Evolutionary conservation across 1,139 yeast genomes (phyloP).

Genomic region (Debaryomycetaceae sp.): DNA sequence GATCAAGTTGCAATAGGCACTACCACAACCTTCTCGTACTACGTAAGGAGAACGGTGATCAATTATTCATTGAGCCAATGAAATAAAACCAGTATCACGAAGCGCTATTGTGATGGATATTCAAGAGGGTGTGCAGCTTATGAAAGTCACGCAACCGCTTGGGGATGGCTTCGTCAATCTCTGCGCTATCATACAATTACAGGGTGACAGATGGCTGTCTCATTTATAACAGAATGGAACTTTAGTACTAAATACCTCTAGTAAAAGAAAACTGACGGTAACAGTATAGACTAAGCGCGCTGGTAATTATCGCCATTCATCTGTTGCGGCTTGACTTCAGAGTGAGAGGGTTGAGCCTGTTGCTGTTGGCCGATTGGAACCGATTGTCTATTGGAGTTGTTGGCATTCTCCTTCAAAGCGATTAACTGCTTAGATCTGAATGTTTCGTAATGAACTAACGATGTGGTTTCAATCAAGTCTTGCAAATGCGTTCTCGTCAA

Average conservation of each 20-base stretch:
- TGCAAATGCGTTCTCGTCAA: constrained; percentile 93
- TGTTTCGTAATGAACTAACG: constrained; percentile 84
- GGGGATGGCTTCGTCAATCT: too few relatives aligned
- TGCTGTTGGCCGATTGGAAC: constrained; percentile 6
- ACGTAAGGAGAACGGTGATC: too few relatives aligned
- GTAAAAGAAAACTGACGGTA: constrained; percentile 3
- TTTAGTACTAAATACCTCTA: not conserved
- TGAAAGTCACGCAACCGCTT: too few relatives aligned
- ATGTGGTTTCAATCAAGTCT: constrained; percentile 91
- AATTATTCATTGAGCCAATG: too few relatives aligned
- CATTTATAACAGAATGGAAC: constrained; percentile 3
- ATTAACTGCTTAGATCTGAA: constrained; percentile 92
- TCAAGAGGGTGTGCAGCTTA: too few relatives aligned
- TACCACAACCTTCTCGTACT: too few relatives aligned
- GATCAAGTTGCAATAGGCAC: too few relatives aligned
- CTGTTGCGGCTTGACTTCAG: constrained; percentile 1
- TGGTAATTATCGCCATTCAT: constrained; percentile 5
- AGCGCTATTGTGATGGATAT: too few relatives aligned
- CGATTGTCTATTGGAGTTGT: constrained; percentile 36
- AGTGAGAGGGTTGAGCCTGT: constrained; percentile 1
- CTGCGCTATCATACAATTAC: too few relatives aligned
- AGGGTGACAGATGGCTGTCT: not conserved
- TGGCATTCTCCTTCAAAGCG: constrained; percentile 87
- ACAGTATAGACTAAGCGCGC: constrained; percentile 3
- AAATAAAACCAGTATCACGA: too few relatives aligned